These are phyloP conservation scores for Calamus simplicifolius DNA, from an alignment of 176 grass and related monocot species.

Conservation along the genomic window DNA sequence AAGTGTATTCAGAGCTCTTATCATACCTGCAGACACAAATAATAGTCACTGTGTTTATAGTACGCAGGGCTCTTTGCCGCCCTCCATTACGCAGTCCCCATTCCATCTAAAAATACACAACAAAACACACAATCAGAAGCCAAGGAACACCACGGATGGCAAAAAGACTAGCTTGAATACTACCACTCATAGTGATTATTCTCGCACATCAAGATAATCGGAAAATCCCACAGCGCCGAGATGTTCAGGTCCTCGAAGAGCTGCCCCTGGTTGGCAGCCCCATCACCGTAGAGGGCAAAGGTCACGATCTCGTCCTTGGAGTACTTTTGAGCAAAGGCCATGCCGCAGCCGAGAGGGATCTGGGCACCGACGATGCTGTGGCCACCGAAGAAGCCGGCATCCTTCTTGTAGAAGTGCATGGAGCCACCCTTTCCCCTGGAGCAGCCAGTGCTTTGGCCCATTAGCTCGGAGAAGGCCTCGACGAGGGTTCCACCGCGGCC, in stretches of 20 bases:
- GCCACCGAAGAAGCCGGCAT: constrained; percentile 61
- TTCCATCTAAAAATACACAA: too few relatives aligned
- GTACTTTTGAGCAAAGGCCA: constrained; percentile 82
- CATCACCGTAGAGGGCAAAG: constrained; percentile 70
- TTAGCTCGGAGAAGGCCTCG: constrained; percentile 72
- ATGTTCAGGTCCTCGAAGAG: constrained; percentile 97
- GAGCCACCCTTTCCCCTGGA: constrained; percentile 74
- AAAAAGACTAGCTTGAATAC: too few relatives aligned
- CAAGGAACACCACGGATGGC: neutral
- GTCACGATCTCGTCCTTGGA: constrained; percentile 66
- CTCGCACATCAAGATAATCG: constrained; percentile 84
- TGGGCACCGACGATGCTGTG: constrained; percentile 90
- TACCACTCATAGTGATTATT: constrained; percentile 72
- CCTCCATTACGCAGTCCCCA: too few relatives aligned
- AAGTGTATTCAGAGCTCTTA: too few relatives aligned
- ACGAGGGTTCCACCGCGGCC: constrained; percentile 49
- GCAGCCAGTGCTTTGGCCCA: constrained; percentile 62
- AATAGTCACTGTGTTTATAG: too few relatives aligned
- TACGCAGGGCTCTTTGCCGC: too few relatives aligned
- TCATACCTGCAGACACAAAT: too few relatives aligned
- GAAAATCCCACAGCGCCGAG: constrained; percentile 84
- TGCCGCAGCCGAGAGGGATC: constrained; percentile 62
- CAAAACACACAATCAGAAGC: neutral
- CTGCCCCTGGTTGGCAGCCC: constrained; percentile 88
- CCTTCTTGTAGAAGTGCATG: constrained; percentile 95